Evolutionary conservation across 768 basidiomycete genomes (phyloP), one percentile per base, ranked within the genome.

Genomic region (Macrolepiota dolichaula): DNA sequence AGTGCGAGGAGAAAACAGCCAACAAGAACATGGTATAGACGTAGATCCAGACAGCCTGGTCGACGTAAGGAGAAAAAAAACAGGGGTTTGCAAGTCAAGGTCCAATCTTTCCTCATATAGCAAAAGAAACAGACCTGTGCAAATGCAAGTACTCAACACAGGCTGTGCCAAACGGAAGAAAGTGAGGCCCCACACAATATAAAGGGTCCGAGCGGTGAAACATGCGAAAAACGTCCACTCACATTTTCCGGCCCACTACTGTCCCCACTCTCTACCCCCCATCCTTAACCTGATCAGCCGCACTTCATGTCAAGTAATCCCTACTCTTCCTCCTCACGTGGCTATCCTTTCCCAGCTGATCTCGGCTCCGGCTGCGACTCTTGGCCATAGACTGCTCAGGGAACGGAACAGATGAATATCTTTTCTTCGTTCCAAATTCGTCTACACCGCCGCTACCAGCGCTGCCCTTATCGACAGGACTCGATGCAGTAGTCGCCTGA

Each of bases 401-500:
- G 72, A 88, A 88, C 22, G 87, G 87, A 52, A 88, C 84, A 17
- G 73, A 71, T 46, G 77, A 74, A 51, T 79, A 73, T 40, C 77
- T 72, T 62, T 71, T 74, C 63, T 70, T 70, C 13, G 65, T 63
- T 49, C 61, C 63, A 54, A 63, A 56, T 29, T 62, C 61, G 61
- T 59, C 57, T 51, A 56, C 49, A 63, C 62, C 61, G 58, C 51
- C 66, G 51, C 64, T 61, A 4, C 24, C 50, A 70, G 24, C 67
- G 64, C 7, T 12, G 11, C 15, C 27, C 25, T 36, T 19, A 22
- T 27, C 32, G 44, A 9, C 15, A 11, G 25, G 10, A 35, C 44
- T 67, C 55, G 75, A 75, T 59, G 72, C 73, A 40, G 62, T 64
- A 49, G 84, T 81, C 55, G 84, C 78, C 69, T 92, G 91, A 66